Conservation (phyloP, 139 green algal genomes). For the Chlamydomonas schloesseri region DNA sequence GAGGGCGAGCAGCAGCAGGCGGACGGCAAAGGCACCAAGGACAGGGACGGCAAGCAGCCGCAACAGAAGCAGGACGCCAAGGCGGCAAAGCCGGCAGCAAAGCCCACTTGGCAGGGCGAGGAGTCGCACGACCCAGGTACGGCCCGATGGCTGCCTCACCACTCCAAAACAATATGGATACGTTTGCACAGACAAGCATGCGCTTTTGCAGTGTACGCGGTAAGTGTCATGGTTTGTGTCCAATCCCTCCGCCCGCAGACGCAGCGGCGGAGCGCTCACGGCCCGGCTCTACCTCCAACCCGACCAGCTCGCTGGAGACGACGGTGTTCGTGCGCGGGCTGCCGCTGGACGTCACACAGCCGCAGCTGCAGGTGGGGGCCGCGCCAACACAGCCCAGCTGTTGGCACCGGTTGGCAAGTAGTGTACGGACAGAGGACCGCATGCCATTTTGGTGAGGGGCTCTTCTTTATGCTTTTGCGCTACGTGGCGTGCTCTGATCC, state of each 20-base stretch:
- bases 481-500: no score
- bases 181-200: no score
- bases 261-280: neutral
- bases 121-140: conserved; percentile 23
- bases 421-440: no score
- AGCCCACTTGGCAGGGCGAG: conserved; percentile 2
- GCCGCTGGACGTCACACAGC: conserved; percentile 67
- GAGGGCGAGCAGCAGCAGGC: conserved; percentile 21
- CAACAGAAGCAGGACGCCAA: conserved; percentile 8
- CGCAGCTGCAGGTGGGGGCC: conserved; percentile 50
- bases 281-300: neutral
- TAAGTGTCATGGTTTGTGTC: no score
- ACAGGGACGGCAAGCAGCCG: conserved; percentile 1
- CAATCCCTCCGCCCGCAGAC: no score
- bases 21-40: neutral
- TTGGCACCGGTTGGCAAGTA: no score
- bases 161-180: no score
- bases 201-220: no score
- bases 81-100: neutral
- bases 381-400: no score
- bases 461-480: no score
- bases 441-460: no score
- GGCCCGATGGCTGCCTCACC: no score
- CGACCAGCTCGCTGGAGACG: conserved; percentile 13
- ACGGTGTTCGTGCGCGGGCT: conserved; percentile 89